Conservation (phyloP, 306 rosid species). For the Corylus americana region DNA sequence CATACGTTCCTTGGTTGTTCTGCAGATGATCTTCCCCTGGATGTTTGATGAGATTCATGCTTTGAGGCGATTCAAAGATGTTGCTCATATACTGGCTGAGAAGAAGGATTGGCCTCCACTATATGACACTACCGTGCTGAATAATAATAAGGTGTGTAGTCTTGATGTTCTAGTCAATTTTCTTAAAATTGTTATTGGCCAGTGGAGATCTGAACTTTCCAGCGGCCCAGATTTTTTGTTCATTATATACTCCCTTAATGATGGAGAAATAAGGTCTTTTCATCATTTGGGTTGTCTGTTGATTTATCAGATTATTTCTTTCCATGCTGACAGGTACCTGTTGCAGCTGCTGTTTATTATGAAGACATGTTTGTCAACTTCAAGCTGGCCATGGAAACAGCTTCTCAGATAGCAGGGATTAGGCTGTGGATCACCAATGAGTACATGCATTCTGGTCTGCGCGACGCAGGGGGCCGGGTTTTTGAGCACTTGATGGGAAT, state of each 20-base stretch:
- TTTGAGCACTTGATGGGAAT: constrained; percentile 81
- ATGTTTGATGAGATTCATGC: constrained; percentile 95
- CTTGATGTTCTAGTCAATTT: constrained; percentile 5
- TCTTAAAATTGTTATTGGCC: not conserved
- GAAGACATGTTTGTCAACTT: constrained; percentile 84
- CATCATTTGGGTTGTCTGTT: not conserved
- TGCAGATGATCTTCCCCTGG: constrained; percentile 94
- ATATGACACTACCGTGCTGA: constrained; percentile 59
- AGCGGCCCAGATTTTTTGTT: not conserved
- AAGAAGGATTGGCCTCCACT: constrained; percentile 85
- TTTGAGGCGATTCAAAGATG: constrained; percentile 72
- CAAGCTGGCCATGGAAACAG: constrained; percentile 76
- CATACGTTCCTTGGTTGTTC: constrained; percentile 11
- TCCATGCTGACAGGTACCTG: constrained; percentile 68
- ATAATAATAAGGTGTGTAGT: constrained; percentile 66
- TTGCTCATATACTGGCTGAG: constrained; percentile 69
- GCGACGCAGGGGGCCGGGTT: constrained; percentile 74
- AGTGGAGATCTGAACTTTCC: not conserved
- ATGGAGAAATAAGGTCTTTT: constrained; percentile 2
- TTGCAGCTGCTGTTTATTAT: constrained; percentile 88
- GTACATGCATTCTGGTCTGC: constrained; percentile 95
- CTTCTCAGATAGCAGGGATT: constrained; percentile 79
- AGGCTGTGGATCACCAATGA: constrained; percentile 87
- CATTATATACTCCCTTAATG: not conserved
- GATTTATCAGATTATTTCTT: constrained; percentile 4